Evolutionary conservation across 2,329 filamentous ascomycete species (phyloP), one percentile per base, ranked within the genome.

Genomic region (Pyrenophora graminea): DNA sequence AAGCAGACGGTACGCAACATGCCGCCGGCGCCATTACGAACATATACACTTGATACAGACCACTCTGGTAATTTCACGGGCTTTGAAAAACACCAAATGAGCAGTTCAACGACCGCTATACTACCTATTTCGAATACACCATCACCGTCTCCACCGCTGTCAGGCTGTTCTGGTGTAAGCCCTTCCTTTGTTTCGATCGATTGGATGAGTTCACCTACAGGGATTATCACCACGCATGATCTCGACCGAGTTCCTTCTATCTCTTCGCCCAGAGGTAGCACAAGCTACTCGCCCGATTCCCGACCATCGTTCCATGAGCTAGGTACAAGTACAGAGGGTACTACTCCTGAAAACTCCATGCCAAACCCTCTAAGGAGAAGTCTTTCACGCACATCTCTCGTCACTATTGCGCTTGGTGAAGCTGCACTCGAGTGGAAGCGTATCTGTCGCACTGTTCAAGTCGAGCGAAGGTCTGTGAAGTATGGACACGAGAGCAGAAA

Each of bases 361-460:
- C 51, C 57, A 4, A 59, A 45, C 9, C 37, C 55, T 25, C 37
- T 67, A 2, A 63, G 53, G 18, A 33, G 50, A 9, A 58, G 50
- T 13, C 39, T 59, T 19, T 69, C 67, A 3, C 50, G 49, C 4
- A 45, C 58, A 8, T 67, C 64, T 2, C 51, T 71, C 15, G 53
- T 51, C 4, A 65, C 62, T 2, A 54, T 71, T 5, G 56, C 58
- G 10, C 52, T 70, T 7, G 67, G 67, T 2, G 57, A 64, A 7
- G 57, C 60, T 18, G 66, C 66, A 7, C 41, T 71, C n/a, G 55
- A 66, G 6, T 71, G 67, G 67, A 68, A 58, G n/a, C 54, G 48
- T 9, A 57, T 71, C 6, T 63, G 58, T 39, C 56, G 56, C 12
- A 67, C 63, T n/a, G 61, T 64, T 3, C 49, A 63, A 23, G 67